A percentile compares a stretch with the other conserved stretches of the same genome.
These are phyloP conservation scores for Pholiota microspora DNA, from an alignment of 768 basidiomycete species.

Conservation along the genomic window DNA sequence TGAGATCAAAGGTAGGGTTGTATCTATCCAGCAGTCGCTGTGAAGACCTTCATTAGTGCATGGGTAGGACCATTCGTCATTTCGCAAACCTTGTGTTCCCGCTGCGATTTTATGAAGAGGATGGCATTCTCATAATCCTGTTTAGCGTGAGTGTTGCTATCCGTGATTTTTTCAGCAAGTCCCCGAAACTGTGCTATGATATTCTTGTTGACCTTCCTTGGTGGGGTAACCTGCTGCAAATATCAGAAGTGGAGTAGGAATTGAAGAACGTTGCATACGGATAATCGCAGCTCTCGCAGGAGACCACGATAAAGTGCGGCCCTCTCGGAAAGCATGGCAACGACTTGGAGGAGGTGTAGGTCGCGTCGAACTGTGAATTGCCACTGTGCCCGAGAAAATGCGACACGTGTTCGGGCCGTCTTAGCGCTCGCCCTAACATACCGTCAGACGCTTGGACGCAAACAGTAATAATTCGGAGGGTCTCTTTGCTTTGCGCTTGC, in stretches of 20 bases:
- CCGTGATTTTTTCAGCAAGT: conserved; percentile 43
- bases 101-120: conserved; percentile 69
- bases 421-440: neutral
- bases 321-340: conserved; percentile 30
- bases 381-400: neutral
- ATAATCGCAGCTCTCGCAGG: conserved; percentile 52
- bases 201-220: conserved; percentile 36
- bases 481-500: neutral
- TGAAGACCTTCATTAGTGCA: too few relatives aligned
- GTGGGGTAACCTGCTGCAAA: conserved; percentile 23
- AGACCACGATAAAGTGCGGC: conserved; percentile 46
- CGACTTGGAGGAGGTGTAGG: neutral
- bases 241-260: neutral
- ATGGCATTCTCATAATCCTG: conserved; percentile 58
- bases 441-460: neutral
- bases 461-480: neutral
- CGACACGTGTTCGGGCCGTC: neutral
- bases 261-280: conserved; percentile 34
- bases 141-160: conserved; percentile 28
- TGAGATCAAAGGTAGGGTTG: conserved; percentile 81
- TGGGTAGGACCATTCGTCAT: too few relatives aligned
- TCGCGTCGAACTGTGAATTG: neutral
- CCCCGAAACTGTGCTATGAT: conserved; percentile 53
- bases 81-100: conserved; percentile 84
- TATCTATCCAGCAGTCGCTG: conserved; percentile 83